Evolutionary conservation across 805 yeast species (phyloP), one percentile per base, ranked within the genome.

Genomic region (Cyberlindnera galapagoensis): DNA sequence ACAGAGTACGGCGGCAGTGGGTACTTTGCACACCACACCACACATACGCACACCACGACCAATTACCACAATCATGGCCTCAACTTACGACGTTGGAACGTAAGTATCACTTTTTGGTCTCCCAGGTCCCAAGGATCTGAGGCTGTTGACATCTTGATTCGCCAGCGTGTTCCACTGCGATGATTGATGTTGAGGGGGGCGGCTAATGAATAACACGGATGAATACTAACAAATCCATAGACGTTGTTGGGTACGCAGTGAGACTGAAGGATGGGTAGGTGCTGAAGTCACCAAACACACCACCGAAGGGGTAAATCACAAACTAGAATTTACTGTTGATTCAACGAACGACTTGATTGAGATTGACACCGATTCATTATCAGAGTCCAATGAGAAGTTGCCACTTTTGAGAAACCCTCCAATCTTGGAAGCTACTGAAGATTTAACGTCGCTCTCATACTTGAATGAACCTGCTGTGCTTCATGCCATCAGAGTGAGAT

Each of bases 381-480:
- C 49, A 22, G 54, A 51, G 33, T 31, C 44, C 18, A 49, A 53
- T 21, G 40, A 64, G 5, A 70, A 70, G 33, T 65, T 85, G 34
- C 95, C 95, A 4, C 75, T 86, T 20, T 69, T 88, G 54, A 73
- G 95, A 56, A 90, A 90, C 56, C 97, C 96, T 31, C 92, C 94
- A 3, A 77, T 81, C 39, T 67, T 86, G 42, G 98, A 90, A 59
- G 82, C 95, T 4, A 86, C 94, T 13, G 97, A 90, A 55, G 98
- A 92, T 61, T 71, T 90, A 51, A 92, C 97, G 3, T 80, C 87
- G 33, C 69, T 90, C 35, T 87, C 97, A 1, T 88, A 90, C 54
- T 65, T 92, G 48, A 90, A 90, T 57, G 98, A 90, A 57, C 97
- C 98, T 2, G 94, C 97, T 1, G 96, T 90, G 30, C 69, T 90